Evolutionary conservation across 83 land plant genomes (phyloP), one percentile per base, ranked within the genome.

Genomic region (Picea abies): DNA sequence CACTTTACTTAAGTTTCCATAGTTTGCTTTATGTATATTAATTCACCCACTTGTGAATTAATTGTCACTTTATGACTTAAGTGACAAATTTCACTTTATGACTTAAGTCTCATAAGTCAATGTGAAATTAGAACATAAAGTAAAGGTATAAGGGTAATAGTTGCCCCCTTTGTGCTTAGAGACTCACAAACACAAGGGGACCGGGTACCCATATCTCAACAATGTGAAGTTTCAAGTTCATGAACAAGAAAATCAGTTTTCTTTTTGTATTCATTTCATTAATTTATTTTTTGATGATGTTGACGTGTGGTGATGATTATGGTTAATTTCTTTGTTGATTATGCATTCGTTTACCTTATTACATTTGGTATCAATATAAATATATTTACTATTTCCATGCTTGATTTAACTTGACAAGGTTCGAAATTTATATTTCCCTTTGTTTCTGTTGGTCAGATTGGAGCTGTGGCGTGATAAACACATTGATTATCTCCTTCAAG

Each of bases 381-480:
- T 10, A 6, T 69, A 15, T 69, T 35, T 32, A 35, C 4, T 49
- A 17, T 32, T 15, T 69, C 37, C 9, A 19, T 20, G 3, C 56
- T 20, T 72, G 9, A 41, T 71, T 39, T 71, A 35, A 44, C 56
- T 39, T 72, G 11, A 44, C 10, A 8, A 10, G 56, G 44, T 72
- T 7, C 44, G 76, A 72, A 22, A 72, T 72, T 72, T 10, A 72
- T n/a, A 19, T 12, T 72, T 72, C 23, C 3, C 4, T 72, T 72
- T 72, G 70, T 72, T 72, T 72, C 22, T 72, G 56, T 19, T 72
- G 56, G 44, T 72, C 62, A 93, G 95, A 84, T 25, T 90, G 78
- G 91, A 89, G 88, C 81, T 93, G 62, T 87, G 84, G 78, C 87
- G 90, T 12, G 91, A 93, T 11, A 81, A 82, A 49, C 93, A 93